Base-by-base conservation (phyloP, 768 basidiomycete species). In the Termitomyces sp. region DNA sequence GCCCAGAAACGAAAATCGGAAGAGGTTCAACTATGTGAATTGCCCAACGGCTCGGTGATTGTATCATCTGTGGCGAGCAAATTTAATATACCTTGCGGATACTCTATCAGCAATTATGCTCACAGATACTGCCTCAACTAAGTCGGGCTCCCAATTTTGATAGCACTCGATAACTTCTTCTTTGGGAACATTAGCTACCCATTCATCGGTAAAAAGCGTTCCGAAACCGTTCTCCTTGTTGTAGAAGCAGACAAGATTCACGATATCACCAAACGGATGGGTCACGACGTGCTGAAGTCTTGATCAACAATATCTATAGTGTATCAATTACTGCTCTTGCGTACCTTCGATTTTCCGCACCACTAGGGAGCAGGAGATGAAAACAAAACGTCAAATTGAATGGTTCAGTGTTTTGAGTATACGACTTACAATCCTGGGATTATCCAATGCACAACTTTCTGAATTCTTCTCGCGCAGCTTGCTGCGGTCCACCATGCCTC, bases 21-120 rank as follows among this genome's bases (percentile, higher is more conserved):
- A 82, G 61, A 6, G 68, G 62, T 6, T 68, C 66, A 13, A 80
- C 67, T 16, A 68, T 63, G 59, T 77, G 73, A 12, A 81, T 67
- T 1, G 73, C 76, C 76, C 79, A 80, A 49, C 70, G 65, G 27
- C 65, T 72, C 2, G 71, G 68, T 11, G 55, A 65, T 27, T 68
- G 67, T 1, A 69, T 59, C 42, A 64, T 65, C 74, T 73, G 20
- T 16, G 62, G 37, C 16, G 16, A 46, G 37, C 7, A 36, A 7
- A 16, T 0, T 46, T 5, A 20, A 22, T 18, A 31, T 20, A 12
- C 24, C 6, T 27, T 16, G 3, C 3, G 20, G 3, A 46, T 16
- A 15, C 41, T n/a, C 41, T 16, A 16, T 15, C 6, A 3, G 4
- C 15, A 27, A n/a, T 9, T 36, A 2, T 37, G 53, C 39, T 15